Percentiles rank a stretch among this genome's conserved stretches.
These are phyloP conservation scores for Xylariaceae sp. DNA, from an alignment of 2,329 filamentous ascomycete genomes.

Conservation along the genomic window DNA sequence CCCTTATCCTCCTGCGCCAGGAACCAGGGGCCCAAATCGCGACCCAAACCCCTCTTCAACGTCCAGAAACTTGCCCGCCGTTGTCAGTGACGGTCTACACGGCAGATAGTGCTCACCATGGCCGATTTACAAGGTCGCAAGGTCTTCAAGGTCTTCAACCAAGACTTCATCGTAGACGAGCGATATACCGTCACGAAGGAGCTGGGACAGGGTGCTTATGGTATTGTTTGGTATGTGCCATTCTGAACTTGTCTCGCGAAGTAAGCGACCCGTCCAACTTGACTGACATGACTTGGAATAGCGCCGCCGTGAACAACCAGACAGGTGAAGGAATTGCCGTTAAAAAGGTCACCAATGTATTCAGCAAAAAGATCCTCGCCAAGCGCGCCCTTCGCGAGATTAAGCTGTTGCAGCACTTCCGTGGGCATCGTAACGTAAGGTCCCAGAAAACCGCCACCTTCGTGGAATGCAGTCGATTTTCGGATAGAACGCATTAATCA, in stretches of 20 bases:
- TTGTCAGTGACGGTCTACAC: neutral
- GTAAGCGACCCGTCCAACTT: neutral
- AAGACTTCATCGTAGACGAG: slow-evolving; percentile 98
- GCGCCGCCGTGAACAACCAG: slow-evolving; percentile 86
- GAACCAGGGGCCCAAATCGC: slow-evolving; percentile 1
- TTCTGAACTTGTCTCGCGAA: neutral
- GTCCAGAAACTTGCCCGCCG: neutral
- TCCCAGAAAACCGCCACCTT: neutral
- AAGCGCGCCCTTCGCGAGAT: slow-evolving; percentile 98
- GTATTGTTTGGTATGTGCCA: slow-evolving; percentile 82
- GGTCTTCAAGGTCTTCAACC: slow-evolving; percentile 99
- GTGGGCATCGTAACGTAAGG: slow-evolving; percentile 77
- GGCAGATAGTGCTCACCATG: slow-evolving; percentile 20
- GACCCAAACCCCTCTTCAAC: neutral
- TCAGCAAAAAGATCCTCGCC: slow-evolving; percentile 99
- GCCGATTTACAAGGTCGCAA: slow-evolving; percentile 48
- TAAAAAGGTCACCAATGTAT: slow-evolving; percentile 99
- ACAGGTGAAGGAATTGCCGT: slow-evolving; percentile 93
- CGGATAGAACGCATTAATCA: slow-evolving; percentile 12
- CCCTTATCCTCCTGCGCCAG: neutral
- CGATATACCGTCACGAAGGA: slow-evolving; percentile 98
- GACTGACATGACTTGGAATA: slow-evolving; percentile 35
- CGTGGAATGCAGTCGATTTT: slow-evolving; percentile 29
- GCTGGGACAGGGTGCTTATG: slow-evolving; percentile 94
- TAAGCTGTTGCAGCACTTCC: slow-evolving; percentile 96